Conservation (phyloP, 345 rosid species). For the Trapa bicornis region DNA sequence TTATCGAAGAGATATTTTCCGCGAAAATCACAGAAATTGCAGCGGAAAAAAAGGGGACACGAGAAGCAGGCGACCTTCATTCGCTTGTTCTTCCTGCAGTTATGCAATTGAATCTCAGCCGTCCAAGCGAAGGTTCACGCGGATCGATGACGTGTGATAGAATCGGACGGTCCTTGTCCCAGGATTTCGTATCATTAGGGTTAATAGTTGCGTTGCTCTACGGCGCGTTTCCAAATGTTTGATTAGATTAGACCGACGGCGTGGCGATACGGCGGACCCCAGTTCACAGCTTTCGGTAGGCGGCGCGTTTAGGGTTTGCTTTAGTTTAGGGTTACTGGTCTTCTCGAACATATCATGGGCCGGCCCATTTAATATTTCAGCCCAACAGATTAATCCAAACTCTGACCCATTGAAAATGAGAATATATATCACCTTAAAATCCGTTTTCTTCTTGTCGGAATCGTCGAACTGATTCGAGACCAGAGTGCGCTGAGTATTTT, state of each 20-base stretch:
- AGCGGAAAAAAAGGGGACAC: constrained; percentile 1
- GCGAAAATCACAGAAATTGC: not conserved
- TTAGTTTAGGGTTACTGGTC: constrained; percentile 1
- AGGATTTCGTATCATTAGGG: constrained; percentile 2
- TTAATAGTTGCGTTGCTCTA: constrained; percentile 1
- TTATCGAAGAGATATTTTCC: constrained; percentile 4
- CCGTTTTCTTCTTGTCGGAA: too few relatives aligned
- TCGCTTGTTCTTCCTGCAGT: constrained; percentile 8
- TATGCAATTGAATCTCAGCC: constrained; percentile 3
- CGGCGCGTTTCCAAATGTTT: not conserved
- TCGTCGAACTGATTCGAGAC: too few relatives aligned
- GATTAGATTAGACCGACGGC: not conserved
- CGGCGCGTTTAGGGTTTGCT: not conserved
- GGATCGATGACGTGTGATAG: constrained; percentile 15
- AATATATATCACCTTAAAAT: too few relatives aligned
- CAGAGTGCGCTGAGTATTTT: too few relatives aligned
- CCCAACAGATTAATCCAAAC: not conserved
- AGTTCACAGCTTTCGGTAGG: not conserved
- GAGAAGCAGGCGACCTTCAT: not conserved
- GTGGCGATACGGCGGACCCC: not conserved
- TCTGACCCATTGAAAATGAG: not conserved
- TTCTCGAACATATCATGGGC: not conserved
- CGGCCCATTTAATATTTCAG: not conserved
- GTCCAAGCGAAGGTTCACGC: constrained; percentile 5
- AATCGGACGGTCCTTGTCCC: constrained; percentile 12